phyloP scores from a whole-genome alignment of 2,329 filamentous ascomycete species.

The Diaporthe helianthi region DNA sequence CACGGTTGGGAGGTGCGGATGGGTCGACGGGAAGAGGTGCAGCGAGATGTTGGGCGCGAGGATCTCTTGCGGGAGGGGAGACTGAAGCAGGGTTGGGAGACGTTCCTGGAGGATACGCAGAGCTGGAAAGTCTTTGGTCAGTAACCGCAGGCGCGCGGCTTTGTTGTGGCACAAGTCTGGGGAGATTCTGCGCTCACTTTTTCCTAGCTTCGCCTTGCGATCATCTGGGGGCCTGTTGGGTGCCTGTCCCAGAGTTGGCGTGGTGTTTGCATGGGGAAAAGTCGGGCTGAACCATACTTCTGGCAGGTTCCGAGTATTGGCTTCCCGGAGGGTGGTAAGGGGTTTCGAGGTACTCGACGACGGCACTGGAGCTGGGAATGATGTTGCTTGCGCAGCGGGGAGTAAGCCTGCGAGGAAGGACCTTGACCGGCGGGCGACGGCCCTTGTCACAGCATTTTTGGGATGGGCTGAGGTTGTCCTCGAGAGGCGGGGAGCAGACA shows the following conservation, averaged over 20 bases:
- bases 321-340: slow-evolving; percentile 37
- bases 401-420: slow-evolving; percentile 32
- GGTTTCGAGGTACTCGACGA: slow-evolving; percentile 31
- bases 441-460: slow-evolving; percentile 40
- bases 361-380: slow-evolving; percentile 26
- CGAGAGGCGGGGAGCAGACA: slow-evolving; percentile 45
- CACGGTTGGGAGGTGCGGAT: slow-evolving; percentile 90
- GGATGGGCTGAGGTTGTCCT: slow-evolving; percentile 40
- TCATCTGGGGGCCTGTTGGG: slow-evolving; percentile 55
- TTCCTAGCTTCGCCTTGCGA: slow-evolving; percentile 67
- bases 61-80: slow-evolving; percentile 75
- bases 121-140: slow-evolving; percentile 49
- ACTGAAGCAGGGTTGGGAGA: slow-evolving; percentile 71
- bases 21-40: slow-evolving; percentile 76
- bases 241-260: slow-evolving; percentile 36
- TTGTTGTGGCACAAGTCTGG: background rate
- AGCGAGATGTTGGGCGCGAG: slow-evolving; percentile 77
- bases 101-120: slow-evolving; percentile 70
- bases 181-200: slow-evolving; percentile 54
- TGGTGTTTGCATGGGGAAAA: slow-evolving; percentile 40
- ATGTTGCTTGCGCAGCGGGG: slow-evolving; percentile 28
- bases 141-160: background rate
- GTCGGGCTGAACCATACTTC: slow-evolving; percentile 55
- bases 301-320: slow-evolving; percentile 42
- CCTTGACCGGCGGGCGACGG: slow-evolving; percentile 39